phyloP scores from a whole-genome alignment of 1,284 basidiomycete species.

The Trametes hirsuta region DNA sequence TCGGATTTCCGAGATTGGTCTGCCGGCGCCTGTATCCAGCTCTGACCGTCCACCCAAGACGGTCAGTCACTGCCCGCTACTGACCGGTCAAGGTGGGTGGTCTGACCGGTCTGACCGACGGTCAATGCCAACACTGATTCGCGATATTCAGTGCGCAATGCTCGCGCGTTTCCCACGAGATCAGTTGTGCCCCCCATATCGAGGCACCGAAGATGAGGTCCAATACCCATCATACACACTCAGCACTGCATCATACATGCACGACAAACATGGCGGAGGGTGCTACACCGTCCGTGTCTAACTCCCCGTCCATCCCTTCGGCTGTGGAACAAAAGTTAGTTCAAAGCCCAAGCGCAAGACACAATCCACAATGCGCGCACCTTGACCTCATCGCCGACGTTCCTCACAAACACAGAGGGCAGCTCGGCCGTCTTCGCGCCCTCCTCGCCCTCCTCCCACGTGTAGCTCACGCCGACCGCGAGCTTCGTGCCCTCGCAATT shows the following conservation, averaged over 20 bases:
- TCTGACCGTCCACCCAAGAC: too few relatives aligned
- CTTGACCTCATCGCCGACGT: slow-evolving; percentile 60
- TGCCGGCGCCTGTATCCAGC: too few relatives aligned
- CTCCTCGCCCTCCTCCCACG: slow-evolving; percentile 84
- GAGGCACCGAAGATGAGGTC: too few relatives aligned
- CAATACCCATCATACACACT: neutral
- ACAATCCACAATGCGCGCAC: slow-evolving; percentile 25
- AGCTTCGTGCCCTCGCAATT: slow-evolving; percentile 82
- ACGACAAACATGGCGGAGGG: neutral
- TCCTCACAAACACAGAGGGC: slow-evolving; percentile 41
- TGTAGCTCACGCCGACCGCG: slow-evolving; percentile 84
- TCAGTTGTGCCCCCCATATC: too few relatives aligned
- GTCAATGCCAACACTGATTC: too few relatives aligned
- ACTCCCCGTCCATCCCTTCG: slow-evolving; percentile 35
- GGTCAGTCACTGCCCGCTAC: too few relatives aligned
- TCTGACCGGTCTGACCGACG: too few relatives aligned
- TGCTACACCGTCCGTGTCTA: neutral
- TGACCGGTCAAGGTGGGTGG: too few relatives aligned
- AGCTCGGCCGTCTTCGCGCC: slow-evolving; percentile 54
- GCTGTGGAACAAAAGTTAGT: slow-evolving; percentile 17
- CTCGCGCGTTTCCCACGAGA: too few relatives aligned
- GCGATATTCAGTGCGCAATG: too few relatives aligned
- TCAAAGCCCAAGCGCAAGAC: neutral
- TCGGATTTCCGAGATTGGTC: too few relatives aligned
- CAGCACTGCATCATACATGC: neutral